A percentile compares a stretch with the other conserved stretches of the same genome.
phyloP scores from a whole-genome alignment of 257 asterid species.

The Ilex asprella region DNA sequence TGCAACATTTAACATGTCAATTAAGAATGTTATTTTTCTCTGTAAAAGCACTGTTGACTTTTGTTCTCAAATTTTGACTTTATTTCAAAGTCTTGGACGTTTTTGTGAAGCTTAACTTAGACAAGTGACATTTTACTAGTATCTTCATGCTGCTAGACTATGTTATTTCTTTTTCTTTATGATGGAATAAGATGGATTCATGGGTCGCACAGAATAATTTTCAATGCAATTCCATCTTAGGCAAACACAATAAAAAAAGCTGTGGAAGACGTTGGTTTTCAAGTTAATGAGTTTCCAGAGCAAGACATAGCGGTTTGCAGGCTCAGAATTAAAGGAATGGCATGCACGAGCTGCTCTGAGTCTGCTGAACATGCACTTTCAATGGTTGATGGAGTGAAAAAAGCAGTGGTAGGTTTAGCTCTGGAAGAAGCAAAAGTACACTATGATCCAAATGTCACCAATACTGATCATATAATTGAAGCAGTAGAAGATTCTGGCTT shows the following conservation, averaged over 20 bases:
- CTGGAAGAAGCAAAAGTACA: conserved; percentile 97
- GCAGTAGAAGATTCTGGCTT: conserved; percentile 93
- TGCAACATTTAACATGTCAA: too few relatives aligned
- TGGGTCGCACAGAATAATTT: background rate
- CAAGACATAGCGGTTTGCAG: conserved; percentile 85
- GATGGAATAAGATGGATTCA: background rate
- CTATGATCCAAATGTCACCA: conserved; percentile 77
- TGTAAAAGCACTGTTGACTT: too few relatives aligned
- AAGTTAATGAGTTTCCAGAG: conserved; percentile 83
- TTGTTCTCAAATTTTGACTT: too few relatives aligned
- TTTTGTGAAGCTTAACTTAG: too few relatives aligned
- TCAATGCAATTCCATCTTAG: conserved; percentile 25
- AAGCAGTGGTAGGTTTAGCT: conserved; percentile 95
- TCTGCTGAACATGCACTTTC: conserved; percentile 81
- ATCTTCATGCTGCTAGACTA: background rate
- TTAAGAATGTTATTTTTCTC: too few relatives aligned
- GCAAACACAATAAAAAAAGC: conserved; percentile 74
- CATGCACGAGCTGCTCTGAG: conserved; percentile 99
- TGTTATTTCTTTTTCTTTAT: background rate
- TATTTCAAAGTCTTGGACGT: too few relatives aligned
- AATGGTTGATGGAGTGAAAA: conserved; percentile 82
- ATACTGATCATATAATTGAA: conserved; percentile 44
- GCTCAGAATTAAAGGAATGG: conserved; percentile 89
- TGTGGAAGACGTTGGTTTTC: conserved; percentile 90
- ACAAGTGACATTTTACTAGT: too few relatives aligned